Evolutionary conservation across 129 eudicot species (phyloP).

Genomic region (Flaveria bidentis): DNA sequence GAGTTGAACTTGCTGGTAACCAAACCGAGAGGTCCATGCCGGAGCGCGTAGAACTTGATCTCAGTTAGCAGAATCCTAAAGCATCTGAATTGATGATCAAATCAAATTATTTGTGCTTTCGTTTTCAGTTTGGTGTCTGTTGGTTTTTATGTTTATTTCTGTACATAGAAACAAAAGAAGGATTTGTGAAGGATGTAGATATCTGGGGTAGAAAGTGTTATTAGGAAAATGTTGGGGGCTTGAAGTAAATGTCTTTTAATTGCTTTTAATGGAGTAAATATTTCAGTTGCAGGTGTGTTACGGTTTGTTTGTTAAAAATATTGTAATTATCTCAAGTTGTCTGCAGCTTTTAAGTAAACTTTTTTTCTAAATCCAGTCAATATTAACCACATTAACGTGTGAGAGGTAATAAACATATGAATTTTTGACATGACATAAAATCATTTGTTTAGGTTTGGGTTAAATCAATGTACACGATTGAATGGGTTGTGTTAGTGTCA

Average conservation of each 20-base stretch:
- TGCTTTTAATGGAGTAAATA: conserved; percentile 32
- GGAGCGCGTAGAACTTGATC: conserved; percentile 70
- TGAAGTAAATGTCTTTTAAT: conserved; percentile 32
- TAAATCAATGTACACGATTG: too few species aligned
- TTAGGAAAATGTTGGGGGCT: conserved; percentile 30
- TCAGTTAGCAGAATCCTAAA: conserved; percentile 44
- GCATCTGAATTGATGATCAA: conserved; percentile 10
- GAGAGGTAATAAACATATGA: too few species aligned
- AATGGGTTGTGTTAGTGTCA: too few species aligned
- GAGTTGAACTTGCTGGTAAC: conserved; percentile 63
- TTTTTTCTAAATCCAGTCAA: neutral
- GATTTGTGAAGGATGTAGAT: conserved; percentile 34
- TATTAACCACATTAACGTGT: too few species aligned
- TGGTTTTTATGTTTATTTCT: conserved; percentile 34
- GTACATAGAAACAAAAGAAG: conserved; percentile 39
- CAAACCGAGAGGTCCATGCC: conserved; percentile 69
- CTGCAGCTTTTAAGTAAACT: neutral
- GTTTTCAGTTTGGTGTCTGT: conserved; percentile 30
- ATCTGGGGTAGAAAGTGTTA: conserved; percentile 26
- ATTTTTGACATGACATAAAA: neutral
- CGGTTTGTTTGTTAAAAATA: conserved; percentile 29
- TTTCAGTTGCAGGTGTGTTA: conserved; percentile 31
- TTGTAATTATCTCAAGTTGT: neutral
- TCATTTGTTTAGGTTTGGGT: too few species aligned
- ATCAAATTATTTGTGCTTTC: conserved; percentile 29